phyloP scores from a whole-genome alignment of 345 rosid species.

The Salix exigua region DNA sequence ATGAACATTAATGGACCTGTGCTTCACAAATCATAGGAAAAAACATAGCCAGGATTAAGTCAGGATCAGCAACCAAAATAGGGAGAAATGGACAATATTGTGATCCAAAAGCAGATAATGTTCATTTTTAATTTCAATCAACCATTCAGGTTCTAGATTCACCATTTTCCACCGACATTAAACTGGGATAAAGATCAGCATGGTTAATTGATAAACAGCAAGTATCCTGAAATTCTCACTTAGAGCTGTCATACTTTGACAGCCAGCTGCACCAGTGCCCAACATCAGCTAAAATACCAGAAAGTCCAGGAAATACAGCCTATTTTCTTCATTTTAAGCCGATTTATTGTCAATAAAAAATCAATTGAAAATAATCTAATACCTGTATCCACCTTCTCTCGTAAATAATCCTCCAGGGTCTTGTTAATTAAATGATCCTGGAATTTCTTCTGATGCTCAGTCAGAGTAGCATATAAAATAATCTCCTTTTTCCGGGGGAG shows the following conservation, averaged over 20 bases:
- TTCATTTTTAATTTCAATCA: background rate
- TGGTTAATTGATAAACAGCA: background rate
- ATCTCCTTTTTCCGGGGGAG: conserved; percentile 96
- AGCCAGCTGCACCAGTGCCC: background rate
- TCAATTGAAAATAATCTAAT: background rate
- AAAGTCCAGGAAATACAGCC: background rate
- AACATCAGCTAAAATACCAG: background rate
- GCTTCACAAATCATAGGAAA: background rate
- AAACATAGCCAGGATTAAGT: background rate
- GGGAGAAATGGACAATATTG: background rate
- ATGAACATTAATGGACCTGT: background rate
- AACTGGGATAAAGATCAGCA: background rate
- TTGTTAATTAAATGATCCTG: conserved; percentile 78
- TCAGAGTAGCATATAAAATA: conserved; percentile 78
- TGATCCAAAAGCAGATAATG: background rate
- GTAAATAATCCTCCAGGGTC: conserved; percentile 63
- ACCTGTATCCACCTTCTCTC: conserved; percentile 49
- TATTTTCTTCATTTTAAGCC: background rate
- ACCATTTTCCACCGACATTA: background rate
- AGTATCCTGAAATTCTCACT: background rate
- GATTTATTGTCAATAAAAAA: background rate
- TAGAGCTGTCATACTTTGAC: background rate
- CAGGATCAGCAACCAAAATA: background rate
- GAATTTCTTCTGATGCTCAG: conserved; percentile 74
- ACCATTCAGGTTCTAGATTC: background rate